Conservation (phyloP, 179 eudicot species). For the Patellifolia procumbens region DNA sequence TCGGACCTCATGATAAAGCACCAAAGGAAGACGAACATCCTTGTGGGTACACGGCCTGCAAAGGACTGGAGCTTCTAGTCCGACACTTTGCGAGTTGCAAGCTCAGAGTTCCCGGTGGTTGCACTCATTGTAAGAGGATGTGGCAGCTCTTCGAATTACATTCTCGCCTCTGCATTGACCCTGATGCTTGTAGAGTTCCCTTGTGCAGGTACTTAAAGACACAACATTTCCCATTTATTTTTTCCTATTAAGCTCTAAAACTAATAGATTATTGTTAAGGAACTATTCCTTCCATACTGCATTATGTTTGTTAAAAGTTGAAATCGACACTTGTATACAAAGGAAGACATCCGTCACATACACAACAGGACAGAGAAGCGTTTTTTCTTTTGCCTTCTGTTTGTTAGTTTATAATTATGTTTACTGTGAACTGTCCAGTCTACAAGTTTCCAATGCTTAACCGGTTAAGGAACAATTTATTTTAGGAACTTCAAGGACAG, state of each 20-base stretch:
- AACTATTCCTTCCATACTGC: background rate
- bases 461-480: background rate
- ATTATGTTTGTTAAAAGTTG: background rate
- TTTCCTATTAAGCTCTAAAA: background rate
- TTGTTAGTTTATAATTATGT: background rate
- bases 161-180: constrained; percentile 71
- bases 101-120: constrained; percentile 77
- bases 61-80: constrained; percentile 64
- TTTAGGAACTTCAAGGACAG: constrained; percentile 66
- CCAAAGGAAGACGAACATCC: constrained; percentile 54
- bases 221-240: background rate
- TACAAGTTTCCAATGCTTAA: background rate
- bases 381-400: background rate
- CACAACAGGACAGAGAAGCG: background rate
- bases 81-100: constrained; percentile 89
- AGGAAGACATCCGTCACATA: too few relatives aligned
- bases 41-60: constrained; percentile 65
- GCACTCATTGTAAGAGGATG: constrained; percentile 86
- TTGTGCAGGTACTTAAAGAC: constrained; percentile 67
- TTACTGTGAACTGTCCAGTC: background rate
- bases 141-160: constrained; percentile 91
- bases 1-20: constrained; percentile 74
- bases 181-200: constrained; percentile 77
- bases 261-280: background rate
- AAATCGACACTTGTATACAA: too few relatives aligned